These are phyloP conservation scores for Paramyrothecium sp. DNA, from an alignment of 2,329 filamentous ascomycete species.

Conservation along the genomic window DNA sequence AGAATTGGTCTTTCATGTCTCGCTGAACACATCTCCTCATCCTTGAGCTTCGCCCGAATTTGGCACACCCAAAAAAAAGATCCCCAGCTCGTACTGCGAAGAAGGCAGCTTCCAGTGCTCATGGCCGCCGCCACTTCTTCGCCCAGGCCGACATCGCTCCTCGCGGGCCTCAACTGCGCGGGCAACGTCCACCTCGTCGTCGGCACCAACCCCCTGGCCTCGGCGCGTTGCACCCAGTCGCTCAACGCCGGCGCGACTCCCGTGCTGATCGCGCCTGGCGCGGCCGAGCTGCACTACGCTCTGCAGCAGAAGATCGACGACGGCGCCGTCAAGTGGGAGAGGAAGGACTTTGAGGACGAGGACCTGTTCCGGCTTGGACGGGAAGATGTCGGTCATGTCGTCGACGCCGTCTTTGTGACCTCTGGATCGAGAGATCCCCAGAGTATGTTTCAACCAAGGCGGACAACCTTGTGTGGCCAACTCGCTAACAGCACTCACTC, in stretches of 20 bases:
- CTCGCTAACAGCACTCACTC: too few relatives aligned
- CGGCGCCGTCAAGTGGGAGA: slow-evolving; percentile 64
- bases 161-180: slow-evolving; percentile 70
- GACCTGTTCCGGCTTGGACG: slow-evolving; percentile 79
- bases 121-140: slow-evolving; percentile 11
- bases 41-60: too few relatives aligned
- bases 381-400: slow-evolving; percentile 71
- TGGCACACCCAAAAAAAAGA: too few relatives aligned
- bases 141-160: slow-evolving; percentile 46
- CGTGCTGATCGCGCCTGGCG: slow-evolving; percentile 71
- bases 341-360: slow-evolving; percentile 63
- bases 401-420: slow-evolving; percentile 93
- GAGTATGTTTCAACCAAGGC: slow-evolving; percentile 25
- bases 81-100: too few relatives aligned
- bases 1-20: too few relatives aligned
- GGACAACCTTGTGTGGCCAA: too few relatives aligned
- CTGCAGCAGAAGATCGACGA: slow-evolving; percentile 64
- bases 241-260: slow-evolving; percentile 80
- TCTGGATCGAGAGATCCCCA: slow-evolving; percentile 43
- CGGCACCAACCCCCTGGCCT: slow-evolving; percentile 84
- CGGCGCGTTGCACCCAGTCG: slow-evolving; percentile 75
- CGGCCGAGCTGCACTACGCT: slow-evolving; percentile 55
- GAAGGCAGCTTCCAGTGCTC: too few relatives aligned
- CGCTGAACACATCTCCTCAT: too few relatives aligned
- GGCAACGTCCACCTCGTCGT: slow-evolving; percentile 80